These are phyloP conservation scores for Oidium heveae DNA, from an alignment of 2,329 filamentous ascomycete genomes.

Conservation along the genomic window DNA sequence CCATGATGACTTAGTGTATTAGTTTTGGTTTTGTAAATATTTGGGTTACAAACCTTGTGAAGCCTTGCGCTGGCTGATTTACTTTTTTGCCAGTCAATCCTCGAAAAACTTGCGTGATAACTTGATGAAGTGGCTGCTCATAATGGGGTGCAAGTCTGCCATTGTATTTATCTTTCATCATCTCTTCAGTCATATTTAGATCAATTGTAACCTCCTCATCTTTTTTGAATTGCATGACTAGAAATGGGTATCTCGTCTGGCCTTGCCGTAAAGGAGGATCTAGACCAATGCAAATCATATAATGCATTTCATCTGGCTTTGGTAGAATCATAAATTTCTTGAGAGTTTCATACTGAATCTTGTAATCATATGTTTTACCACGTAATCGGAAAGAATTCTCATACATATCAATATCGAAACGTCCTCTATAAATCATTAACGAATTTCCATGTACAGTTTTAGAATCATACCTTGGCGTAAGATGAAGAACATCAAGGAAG, in stretches of 20 bases:
- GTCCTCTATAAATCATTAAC: slow-evolving; percentile 39
- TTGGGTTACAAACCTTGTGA: slow-evolving; percentile 34
- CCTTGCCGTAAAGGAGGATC: slow-evolving; percentile 90
- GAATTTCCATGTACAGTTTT: not conserved
- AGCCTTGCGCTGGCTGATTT: slow-evolving; percentile 80
- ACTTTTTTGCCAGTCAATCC: slow-evolving; percentile 89
- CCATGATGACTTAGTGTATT: slow-evolving; percentile 44
- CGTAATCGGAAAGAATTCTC: slow-evolving; percentile 89
- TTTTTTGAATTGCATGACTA: slow-evolving; percentile 97
- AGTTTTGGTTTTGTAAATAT: slow-evolving; percentile 10
- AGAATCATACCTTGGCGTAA: slow-evolving; percentile 52
- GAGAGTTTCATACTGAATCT: slow-evolving; percentile 92
- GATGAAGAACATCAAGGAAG: slow-evolving; percentile 86
- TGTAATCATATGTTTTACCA: slow-evolving; percentile 99
- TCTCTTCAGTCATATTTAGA: slow-evolving; percentile 80
- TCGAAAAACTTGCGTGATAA: slow-evolving; percentile 86
- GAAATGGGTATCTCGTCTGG: slow-evolving; percentile 90
- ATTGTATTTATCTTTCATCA: slow-evolving; percentile 66
- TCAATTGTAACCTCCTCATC: slow-evolving; percentile 95
- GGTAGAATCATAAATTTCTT: slow-evolving; percentile 98
- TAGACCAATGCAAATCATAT: slow-evolving; percentile 78
- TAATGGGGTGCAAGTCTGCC: slow-evolving; percentile 75
- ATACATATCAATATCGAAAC: slow-evolving; percentile 99
- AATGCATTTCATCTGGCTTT: slow-evolving; percentile 94
- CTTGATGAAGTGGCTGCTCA: slow-evolving; percentile 77